Conservation (phyloP, 768 basidiomycete species). For the Collybia sordida region DNA sequence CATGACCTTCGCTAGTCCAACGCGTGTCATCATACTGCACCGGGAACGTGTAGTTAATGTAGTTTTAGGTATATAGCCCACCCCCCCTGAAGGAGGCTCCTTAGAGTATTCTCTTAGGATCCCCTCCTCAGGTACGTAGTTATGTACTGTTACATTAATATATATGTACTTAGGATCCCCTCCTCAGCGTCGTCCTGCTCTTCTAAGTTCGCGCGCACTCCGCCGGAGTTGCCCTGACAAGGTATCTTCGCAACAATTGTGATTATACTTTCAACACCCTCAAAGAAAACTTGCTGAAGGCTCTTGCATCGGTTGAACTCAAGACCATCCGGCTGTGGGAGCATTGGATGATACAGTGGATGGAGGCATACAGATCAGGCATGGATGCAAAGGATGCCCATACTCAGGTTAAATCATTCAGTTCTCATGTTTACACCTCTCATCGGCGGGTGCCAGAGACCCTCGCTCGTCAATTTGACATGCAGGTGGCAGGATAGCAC, state of each 20-base stretch:
- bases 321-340: slow-evolving; percentile 23
- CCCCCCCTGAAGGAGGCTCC: no score
- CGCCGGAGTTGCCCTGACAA: no score
- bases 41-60: no score
- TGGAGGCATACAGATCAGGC: slow-evolving; percentile 26
- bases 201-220: no score
- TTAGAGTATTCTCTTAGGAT: no score
- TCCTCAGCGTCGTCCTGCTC: no score
- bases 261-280: slow-evolving; percentile 5
- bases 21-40: no score
- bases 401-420: slow-evolving; percentile 23
- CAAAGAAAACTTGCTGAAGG: slow-evolving; percentile 2
- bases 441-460: slow-evolving; percentile 20
- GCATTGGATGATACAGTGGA: slow-evolving; percentile 22
- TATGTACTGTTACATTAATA: no score
- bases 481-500: not conserved
- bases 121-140: no score
- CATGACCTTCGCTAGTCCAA: no score
- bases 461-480: slow-evolving; percentile 10
- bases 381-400: slow-evolving; percentile 24
- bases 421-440: slow-evolving; percentile 22
- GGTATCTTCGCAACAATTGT: not conserved
- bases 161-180: no score
- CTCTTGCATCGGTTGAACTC: slow-evolving; percentile 1
- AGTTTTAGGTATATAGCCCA: no score